phyloP scores from a whole-genome alignment of 2,329 filamentous ascomycete species.

The Coniella vitis region DNA sequence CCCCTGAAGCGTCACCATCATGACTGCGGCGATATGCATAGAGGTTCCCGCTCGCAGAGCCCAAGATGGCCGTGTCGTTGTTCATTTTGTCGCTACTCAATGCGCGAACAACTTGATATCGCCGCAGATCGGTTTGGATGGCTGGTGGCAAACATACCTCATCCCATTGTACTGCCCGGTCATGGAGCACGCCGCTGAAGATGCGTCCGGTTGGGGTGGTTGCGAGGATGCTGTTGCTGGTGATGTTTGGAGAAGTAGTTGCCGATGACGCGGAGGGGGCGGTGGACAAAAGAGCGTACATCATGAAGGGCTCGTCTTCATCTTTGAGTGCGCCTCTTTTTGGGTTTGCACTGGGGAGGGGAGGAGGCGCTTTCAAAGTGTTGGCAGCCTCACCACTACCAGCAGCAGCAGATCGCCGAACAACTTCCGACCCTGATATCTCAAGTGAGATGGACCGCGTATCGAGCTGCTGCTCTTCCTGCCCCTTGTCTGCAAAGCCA shows the following conservation, averaged over 20 bases:
- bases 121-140: conserved; percentile 32
- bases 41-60: conserved; percentile 41
- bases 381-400: neutral
- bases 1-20: neutral
- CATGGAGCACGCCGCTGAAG: conserved; percentile 36
- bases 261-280: conserved; percentile 18
- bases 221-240: conserved; percentile 39
- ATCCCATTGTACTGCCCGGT: conserved; percentile 32
- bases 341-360: neutral
- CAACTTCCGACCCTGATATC: neutral
- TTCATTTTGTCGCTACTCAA: conserved; percentile 19
- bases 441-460: neutral
- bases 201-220: conserved; percentile 56
- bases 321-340: neutral
- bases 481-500: neutral
- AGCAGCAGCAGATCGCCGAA: neutral
- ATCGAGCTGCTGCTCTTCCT: neutral
- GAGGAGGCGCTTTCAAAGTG: neutral
- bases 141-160: conserved; percentile 31
- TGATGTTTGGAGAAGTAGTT: too few relatives aligned
- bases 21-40: conserved; percentile 34
- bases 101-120: conserved; percentile 41
- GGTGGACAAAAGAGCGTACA: conserved; percentile 53
- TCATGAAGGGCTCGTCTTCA: conserved; percentile 19
- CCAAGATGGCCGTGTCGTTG: conserved; percentile 38